These are phyloP conservation scores for Mycena filopes DNA, from an alignment of 768 basidiomycete genomes.

Conservation along the genomic window DNA sequence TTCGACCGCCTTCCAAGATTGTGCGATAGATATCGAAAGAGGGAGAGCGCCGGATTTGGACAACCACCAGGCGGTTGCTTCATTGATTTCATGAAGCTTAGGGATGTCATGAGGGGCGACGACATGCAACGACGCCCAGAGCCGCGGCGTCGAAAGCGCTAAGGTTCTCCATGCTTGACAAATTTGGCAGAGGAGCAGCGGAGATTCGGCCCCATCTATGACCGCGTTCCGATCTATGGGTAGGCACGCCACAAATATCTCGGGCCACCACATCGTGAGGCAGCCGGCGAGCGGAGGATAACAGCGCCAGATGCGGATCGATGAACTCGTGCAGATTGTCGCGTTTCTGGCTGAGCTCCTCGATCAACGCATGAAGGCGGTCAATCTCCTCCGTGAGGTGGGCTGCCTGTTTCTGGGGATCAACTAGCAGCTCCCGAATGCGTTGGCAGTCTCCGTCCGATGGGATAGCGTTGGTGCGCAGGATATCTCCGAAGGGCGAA, in stretches of 20 bases:
- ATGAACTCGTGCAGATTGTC: neutral
- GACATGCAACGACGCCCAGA: slow-evolving; percentile 11
- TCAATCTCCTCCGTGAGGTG: neutral
- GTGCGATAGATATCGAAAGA: slow-evolving; percentile 2
- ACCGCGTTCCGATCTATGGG: slow-evolving; percentile 1
- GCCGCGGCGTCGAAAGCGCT: neutral
- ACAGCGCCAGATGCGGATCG: neutral
- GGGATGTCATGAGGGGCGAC: neutral
- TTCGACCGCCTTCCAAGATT: too few relatives aligned
- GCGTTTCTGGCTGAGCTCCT: neutral
- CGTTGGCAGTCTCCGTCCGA: neutral
- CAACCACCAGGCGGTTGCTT: neutral
- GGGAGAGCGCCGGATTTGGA: slow-evolving; percentile 4
- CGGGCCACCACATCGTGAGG: slow-evolving; percentile 1
- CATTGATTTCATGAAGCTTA: neutral
- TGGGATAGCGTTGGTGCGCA: neutral
- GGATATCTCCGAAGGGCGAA: neutral
- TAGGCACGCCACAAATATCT: slow-evolving; percentile 8
- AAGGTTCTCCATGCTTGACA: slow-evolving; percentile 4
- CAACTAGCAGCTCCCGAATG: neutral
- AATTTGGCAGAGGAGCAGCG: slow-evolving; percentile 1
- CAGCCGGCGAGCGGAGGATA: slow-evolving; percentile 5
- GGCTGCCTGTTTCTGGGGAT: neutral
- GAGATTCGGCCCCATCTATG: neutral
- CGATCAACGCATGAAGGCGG: neutral